Evolutionary conservation across 1,139 yeast genomes (phyloP).

Genomic region (Geotrichum bryndzae): DNA sequence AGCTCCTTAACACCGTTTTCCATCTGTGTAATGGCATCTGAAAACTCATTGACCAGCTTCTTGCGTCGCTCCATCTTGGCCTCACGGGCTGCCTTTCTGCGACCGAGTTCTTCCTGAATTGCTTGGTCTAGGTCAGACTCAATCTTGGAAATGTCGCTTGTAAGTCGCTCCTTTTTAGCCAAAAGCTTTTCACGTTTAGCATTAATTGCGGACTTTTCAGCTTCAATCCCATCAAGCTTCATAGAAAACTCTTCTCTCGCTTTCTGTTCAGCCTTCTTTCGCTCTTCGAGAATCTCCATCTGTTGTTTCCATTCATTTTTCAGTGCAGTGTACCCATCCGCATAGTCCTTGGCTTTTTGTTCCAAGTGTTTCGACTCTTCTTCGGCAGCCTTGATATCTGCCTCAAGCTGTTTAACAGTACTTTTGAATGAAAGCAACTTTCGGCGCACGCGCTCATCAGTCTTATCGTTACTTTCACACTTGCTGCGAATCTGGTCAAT

Average conservation of each 20-base stretch:
- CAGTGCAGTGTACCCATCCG: constrained; percentile 20
- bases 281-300: constrained; percentile 17
- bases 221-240: constrained; percentile 22
- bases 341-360: constrained; percentile 19
- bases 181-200: constrained; percentile 27
- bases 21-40: constrained; percentile 34
- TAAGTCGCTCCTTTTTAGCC: constrained; percentile 23
- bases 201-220: constrained; percentile 21
- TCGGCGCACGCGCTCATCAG: constrained; percentile 33
- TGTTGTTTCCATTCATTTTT: constrained; percentile 22
- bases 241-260: constrained; percentile 16
- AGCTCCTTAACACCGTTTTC: constrained; percentile 32
- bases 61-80: constrained; percentile 21
- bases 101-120: constrained; percentile 15
- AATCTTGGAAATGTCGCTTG: constrained; percentile 21
- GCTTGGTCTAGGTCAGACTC: constrained; percentile 21
- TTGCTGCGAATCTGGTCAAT: constrained; percentile 32
- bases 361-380: constrained; percentile 22
- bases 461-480: constrained; percentile 33
- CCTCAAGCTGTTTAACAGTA: constrained; percentile 33
- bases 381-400: constrained; percentile 27
- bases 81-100: constrained; percentile 21
- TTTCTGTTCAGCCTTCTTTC: constrained; percentile 19
- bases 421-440: constrained; percentile 33
- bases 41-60: constrained; percentile 32